phyloP scores from a whole-genome alignment of 75 land plant species.

The Ceratopteris richardii region DNA sequence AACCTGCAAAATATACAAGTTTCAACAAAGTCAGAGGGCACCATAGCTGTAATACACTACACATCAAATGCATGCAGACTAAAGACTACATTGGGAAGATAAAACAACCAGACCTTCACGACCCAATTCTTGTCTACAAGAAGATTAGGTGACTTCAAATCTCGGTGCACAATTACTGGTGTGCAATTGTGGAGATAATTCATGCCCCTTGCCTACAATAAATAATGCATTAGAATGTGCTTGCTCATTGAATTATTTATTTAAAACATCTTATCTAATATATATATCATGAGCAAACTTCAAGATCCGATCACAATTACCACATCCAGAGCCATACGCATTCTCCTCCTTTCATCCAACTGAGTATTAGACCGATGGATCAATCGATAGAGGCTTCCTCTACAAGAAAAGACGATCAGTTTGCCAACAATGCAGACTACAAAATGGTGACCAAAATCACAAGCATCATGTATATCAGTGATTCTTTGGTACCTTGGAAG shows the following conservation, averaged over 20 bases:
- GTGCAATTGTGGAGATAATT: constrained; percentile 78
- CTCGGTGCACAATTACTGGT: constrained; percentile 83
- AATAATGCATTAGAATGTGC: neutral
- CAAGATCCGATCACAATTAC: constrained; percentile 40
- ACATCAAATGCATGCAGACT: neutral
- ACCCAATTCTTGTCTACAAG: constrained; percentile 94
- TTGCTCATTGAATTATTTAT: neutral
- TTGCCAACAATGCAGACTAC: too few species aligned
- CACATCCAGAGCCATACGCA: constrained; percentile 97
- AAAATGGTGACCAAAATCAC: too few species aligned
- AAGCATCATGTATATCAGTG: neutral
- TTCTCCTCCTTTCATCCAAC: constrained; percentile 78
- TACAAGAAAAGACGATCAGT: constrained; percentile 19
- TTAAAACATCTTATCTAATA: too few species aligned
- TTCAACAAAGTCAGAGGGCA: neutral
- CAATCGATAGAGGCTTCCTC: constrained; percentile 94
- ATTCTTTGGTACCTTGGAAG: constrained; percentile 69
- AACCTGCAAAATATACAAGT: constrained; percentile 36
- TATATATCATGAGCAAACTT: too few species aligned
- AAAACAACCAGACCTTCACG: constrained; percentile 57
- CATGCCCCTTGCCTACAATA: constrained; percentile 77
- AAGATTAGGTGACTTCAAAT: constrained; percentile 86
- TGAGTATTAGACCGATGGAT: constrained; percentile 91
- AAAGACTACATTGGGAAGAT: constrained; percentile 3
- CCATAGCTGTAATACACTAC: constrained; percentile 1